Conservation (phyloP, 1,284 basidiomycete species). For the Blastosporella zonata region DNA sequence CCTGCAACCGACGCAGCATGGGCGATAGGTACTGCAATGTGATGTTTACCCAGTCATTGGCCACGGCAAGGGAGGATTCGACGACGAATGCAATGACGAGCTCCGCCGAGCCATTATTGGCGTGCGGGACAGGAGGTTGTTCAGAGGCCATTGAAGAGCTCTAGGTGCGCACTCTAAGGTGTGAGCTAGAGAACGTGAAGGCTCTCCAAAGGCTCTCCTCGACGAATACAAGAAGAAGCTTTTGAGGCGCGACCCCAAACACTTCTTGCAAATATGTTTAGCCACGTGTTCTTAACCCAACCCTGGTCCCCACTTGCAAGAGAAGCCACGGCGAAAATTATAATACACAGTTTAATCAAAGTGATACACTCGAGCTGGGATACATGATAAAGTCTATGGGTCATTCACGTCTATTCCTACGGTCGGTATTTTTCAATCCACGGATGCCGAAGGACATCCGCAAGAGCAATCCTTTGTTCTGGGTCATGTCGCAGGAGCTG, state of each 20-base stretch:
- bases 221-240: no score
- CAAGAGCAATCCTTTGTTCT: slow-evolving; percentile 75
- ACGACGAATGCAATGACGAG: slow-evolving; percentile 58
- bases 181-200: not conserved
- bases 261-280: no score
- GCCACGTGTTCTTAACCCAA: no score
- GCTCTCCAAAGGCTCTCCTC: no score
- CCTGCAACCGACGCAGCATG: slow-evolving; percentile 51
- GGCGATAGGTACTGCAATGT: slow-evolving; percentile 48
- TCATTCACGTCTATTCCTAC: slow-evolving; percentile 6
- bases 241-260: no score
- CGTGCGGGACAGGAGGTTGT: slow-evolving; percentile 2
- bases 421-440: slow-evolving; percentile 86
- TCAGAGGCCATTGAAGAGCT: slow-evolving; percentile 15
- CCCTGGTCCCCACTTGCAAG: no score
- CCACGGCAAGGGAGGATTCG: slow-evolving; percentile 59
- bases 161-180: not conserved
- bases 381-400: no score
- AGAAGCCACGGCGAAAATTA: no score
- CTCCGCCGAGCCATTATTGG: slow-evolving; percentile 23
- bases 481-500: slow-evolving; percentile 90
- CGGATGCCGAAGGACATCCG: slow-evolving; percentile 82
- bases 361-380: no score
- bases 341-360: no score
- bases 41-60: slow-evolving; percentile 50